Conservation (phyloP, 2,329 filamentous ascomycete genomes). For the Sclerotinia sclerotiorum region DNA sequence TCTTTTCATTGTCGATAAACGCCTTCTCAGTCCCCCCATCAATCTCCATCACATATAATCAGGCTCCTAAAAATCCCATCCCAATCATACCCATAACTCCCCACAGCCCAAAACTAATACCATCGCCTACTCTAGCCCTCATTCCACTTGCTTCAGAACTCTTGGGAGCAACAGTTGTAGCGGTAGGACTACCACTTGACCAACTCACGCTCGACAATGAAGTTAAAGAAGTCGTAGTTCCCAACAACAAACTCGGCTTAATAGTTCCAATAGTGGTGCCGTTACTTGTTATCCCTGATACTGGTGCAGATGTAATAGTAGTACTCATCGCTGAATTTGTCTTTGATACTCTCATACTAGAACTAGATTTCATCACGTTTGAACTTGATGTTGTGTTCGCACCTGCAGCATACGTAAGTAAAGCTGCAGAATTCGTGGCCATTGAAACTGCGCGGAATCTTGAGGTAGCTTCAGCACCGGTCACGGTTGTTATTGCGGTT, state of each 20-base stretch:
- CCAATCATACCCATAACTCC: slow-evolving; percentile 1
- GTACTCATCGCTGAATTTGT: background rate
- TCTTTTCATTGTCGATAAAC: background rate
- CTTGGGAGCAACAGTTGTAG: background rate
- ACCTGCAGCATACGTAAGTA: slow-evolving; percentile 26
- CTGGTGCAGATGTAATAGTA: background rate
- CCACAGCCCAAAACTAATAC: no score
- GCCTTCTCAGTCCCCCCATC: background rate
- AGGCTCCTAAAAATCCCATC: background rate
- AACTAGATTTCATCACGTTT: background rate
- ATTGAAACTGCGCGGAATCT: slow-evolving; percentile 26
- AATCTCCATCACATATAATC: background rate
- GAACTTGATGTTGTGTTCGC: background rate
- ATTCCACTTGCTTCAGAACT: background rate
- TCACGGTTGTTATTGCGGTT: slow-evolving; percentile 22
- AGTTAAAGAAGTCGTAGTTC: background rate
- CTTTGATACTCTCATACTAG: background rate
- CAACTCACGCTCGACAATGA: background rate
- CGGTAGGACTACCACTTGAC: background rate
- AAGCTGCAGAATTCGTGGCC: slow-evolving; percentile 16
- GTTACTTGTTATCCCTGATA: background rate
- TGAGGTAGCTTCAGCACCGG: slow-evolving; percentile 20
- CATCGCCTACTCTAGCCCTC: background rate
- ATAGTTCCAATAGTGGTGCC: background rate
- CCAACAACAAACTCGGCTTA: background rate